A percentile compares a stretch with the other conserved stretches of the same genome.
Evolutionary conservation across 306 rosid species (phyloP).

Genomic region (Malus fusca): DNA sequence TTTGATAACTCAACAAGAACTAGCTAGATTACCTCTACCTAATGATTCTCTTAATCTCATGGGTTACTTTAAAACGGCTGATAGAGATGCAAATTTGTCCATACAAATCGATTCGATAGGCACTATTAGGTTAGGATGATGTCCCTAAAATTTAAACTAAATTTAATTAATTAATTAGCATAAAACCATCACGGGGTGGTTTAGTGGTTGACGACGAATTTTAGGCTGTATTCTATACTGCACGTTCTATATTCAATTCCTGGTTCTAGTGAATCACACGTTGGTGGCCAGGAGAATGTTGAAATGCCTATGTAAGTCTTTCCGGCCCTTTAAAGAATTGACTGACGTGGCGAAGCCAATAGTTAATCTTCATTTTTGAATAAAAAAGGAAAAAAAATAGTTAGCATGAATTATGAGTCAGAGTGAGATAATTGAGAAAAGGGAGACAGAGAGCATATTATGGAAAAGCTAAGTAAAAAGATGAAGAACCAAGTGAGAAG

Average conservation of each 20-base stretch:
- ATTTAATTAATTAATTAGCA: not conserved
- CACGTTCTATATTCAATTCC: too few relatives aligned
- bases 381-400: too few relatives aligned
- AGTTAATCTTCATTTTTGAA: too few relatives aligned
- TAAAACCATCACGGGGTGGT: not conserved
- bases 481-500: slow-evolving; percentile 27
- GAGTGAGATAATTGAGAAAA: slow-evolving; percentile 31
- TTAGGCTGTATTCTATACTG: rapidly evolving
- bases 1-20: not conserved
- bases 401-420: not conserved
- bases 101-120: not conserved
- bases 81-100: not conserved
- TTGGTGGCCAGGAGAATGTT: rapidly evolving
- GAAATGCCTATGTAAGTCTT: too few relatives aligned
- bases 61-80: not conserved
- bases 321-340: rapidly evolving
- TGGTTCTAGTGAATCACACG: too few relatives aligned
- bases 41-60: not conserved
- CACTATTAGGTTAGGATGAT: not conserved
- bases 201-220: too few relatives aligned
- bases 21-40: too few relatives aligned
- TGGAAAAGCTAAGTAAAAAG: slow-evolving; percentile 38
- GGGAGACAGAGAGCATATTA: slow-evolving; percentile 62
- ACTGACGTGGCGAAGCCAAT: rapidly evolving
- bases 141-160: not conserved